Base-by-base conservation (phyloP, 495 filamentous ascomycete genomes). In the Trichoderma asperelloides region DNA sequence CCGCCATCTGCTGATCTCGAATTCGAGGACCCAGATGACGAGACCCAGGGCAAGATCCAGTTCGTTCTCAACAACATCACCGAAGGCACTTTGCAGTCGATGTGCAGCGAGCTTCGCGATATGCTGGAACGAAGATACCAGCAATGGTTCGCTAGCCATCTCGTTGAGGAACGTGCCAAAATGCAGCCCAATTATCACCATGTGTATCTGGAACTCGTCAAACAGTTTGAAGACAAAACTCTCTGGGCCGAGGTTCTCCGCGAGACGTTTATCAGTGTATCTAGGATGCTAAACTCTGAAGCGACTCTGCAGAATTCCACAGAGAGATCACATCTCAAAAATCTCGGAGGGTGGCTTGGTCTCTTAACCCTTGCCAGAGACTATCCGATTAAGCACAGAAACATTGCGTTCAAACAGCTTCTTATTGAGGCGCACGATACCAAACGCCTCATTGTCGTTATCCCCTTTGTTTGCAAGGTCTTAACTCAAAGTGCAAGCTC, bases 61-160 rank as follows among this genome's bases (percentile, higher is more conserved):
- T 99, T 99, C 73, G 90, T 93, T 40, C 79, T 99, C 67, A 99
- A 99, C 80, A 99, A 99, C 71, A 85, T 98, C 23, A 97, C 95
- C 0, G 87, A 91, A 62, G 86, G 88, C 25, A 98, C 97, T 65
- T 82, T 98, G 12, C 87, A 90, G 40, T 81, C 87, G 39, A 97
- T 96, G 74, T 86, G 91, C 69, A 81, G 81, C 47, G 92, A 95
- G 66, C 83, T 99, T 23, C 88, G 84, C 43, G 88, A 94, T 41
- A 85, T 89, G 33, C 73, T 98, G 64, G 85, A 91, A 51, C 86
- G 90, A 65, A 85, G 87, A 67, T 89, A 96, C 73, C 89, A 94
- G 71, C 91, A 95, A 74, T 99, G 95, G 95, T 98, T 99, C 71
- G 95, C 95, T 11, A 86, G 85, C 21, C 96, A 97, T 74, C 79